Percentiles rank a stretch among this genome's conserved stretches.
phyloP scores from a whole-genome alignment of 345 rosid genomes.

The Eucalyptus polybractea region DNA sequence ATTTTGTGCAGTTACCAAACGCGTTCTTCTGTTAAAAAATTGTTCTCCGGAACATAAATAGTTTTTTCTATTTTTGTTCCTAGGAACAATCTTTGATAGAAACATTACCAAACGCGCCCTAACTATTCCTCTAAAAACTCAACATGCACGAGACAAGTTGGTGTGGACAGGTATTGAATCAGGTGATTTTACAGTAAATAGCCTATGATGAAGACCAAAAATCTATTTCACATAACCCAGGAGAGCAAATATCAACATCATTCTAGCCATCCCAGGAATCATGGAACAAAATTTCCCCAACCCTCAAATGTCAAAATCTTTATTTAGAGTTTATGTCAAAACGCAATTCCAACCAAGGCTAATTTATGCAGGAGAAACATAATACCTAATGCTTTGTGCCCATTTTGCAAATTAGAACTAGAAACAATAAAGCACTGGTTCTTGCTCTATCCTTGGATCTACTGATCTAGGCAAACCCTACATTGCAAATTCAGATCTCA shows the following conservation, averaged over 20 bases:
- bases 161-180: background rate
- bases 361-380: background rate
- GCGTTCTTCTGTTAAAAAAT: too few relatives aligned
- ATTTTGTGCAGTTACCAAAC: too few relatives aligned
- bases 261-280: background rate
- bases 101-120: too few relatives aligned
- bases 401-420: background rate
- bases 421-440: background rate
- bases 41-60: fast-evolving
- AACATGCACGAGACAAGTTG: background rate
- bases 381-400: background rate
- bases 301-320: too few relatives aligned
- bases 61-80: too few relatives aligned
- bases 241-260: background rate
- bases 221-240: background rate
- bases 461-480: background rate
- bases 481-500: background rate
- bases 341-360: background rate
- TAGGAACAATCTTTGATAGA: fast-evolving
- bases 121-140: background rate
- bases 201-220: background rate
- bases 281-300: background rate
- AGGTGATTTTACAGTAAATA: background rate
- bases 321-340: background rate
- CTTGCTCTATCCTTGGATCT: background rate